Evolutionary conservation across 2,329 filamentous ascomycete genomes (phyloP), one percentile per base, ranked within the genome.

Genomic region (Bipolaris zeicola): DNA sequence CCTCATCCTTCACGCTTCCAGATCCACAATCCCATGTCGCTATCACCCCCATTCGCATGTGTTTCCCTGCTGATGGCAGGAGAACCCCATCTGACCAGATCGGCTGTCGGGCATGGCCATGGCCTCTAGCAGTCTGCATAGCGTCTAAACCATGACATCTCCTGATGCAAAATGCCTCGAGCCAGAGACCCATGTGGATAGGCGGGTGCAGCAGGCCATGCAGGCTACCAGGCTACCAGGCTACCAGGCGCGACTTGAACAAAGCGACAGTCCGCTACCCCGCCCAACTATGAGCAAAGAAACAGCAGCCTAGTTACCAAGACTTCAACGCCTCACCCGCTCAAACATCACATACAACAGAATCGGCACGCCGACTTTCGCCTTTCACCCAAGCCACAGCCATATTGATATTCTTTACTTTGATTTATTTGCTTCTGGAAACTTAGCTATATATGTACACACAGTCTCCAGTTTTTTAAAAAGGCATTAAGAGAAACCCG

Each of bases 371-470:
- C 3, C 10, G 28, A 11, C 28, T 31, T 31, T 11, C 10, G 28
- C 28, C 28, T 31, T 31, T 31, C 37, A 20, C 7, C n/a, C 5
- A 38, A 38, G 14, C 10, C 22, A n/a, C 41, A 16, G 26, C 28
- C 18, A 22, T 31, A 10, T 48, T 22, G 18, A 14, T 5, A 50
- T 61, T 56, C 51, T 60, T 57, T 57, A 58, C 56, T 47, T 61
- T 58, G 6, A 57, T 60, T 61, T 31, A 26, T 38, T 37, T 54
- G 50, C 16, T 31, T 24, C 38, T 51, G 22, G 37, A 42, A 55
- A 52, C 28, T 28, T 50, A 26, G 50, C 31, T 63, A 61, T 62
- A 53, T 61, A 63, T 51, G 60, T 63, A 61, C 60, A 53, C 59
- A 62, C 53, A 62, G 53, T 59, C 50, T 49, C 38, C 33, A 43